Percentiles rank a stretch among this genome's conserved stretches.
Conservation (phyloP, 345 rosid species). For the Syzygium aqueum region DNA sequence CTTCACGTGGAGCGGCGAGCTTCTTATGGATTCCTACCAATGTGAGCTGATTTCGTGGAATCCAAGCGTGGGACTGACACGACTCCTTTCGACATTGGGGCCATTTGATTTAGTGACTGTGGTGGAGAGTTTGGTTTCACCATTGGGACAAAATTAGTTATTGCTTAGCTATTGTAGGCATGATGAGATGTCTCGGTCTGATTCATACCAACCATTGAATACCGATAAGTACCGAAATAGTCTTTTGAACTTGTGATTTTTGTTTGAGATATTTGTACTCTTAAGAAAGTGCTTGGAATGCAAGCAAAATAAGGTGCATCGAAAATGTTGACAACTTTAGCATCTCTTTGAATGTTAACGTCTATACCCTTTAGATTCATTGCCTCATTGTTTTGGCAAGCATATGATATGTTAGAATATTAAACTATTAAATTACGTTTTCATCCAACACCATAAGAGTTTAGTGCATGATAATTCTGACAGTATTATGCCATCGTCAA, state of each 20-base stretch:
- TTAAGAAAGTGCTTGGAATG: neutral
- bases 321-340: neutral
- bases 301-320: neutral
- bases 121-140: neutral
- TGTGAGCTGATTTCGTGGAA: neutral
- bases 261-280: neutral
- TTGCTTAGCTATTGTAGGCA: neutral
- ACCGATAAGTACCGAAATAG: neutral
- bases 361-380: neutral
- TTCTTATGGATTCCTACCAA: neutral
- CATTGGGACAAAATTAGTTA: neutral
- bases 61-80: neutral
- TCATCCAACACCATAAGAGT: too few species aligned
- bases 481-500: neutral
- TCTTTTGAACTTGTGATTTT: neutral
- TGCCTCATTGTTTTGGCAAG: neutral
- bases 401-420: too few species aligned
- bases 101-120: neutral
- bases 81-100: neutral
- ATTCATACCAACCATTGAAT: neutral
- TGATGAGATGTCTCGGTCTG: neutral
- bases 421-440: too few species aligned
- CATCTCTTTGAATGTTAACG: neutral
- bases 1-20: neutral
- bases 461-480: neutral